Evolutionary conservation across 176 grass and related monocot species (phyloP), one percentile per base, ranked within the genome.

Genomic region (Avena sativa): DNA sequence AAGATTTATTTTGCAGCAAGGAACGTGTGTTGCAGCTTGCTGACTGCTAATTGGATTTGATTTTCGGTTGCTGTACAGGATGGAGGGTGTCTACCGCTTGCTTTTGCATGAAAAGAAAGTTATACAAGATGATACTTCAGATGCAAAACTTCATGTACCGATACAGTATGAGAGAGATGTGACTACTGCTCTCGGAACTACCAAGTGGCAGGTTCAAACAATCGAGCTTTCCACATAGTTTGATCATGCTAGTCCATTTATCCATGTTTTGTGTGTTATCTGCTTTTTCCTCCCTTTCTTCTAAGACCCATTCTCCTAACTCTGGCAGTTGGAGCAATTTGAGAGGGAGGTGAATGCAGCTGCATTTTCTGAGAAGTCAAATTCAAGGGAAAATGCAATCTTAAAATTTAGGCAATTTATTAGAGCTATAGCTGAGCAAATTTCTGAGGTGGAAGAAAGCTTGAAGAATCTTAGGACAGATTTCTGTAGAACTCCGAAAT

Each of bases 351-450:
- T 97, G 14, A 87, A 92, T 84, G 88, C 89, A 70, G 95, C 88
- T 72, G 71, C 87, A 88, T 85, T 91, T 38, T 91, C 86, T 81
- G 82, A 94, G 59, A 94, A 82, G 58, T 92, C 90, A 86, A 97
- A 86, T 90, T 94, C 95, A 74, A 94, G 95, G 77, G 88, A 94
- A 79, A 94, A 94, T 94, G 88, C 95, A 71, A 92, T 97, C 50
- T 94, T 79, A 25, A 94, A 97, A 82, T 97, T 97, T 47, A 91
- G 89, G 72, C 90, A 97, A 76, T 97, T 97, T 71, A 92, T 93
- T 73, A 87, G 78, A 82, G 95, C 95, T 78, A 88, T 94, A 84
- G 81, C 78, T 3, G 91, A 88, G 74, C 95, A 97, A 78, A 91
- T 97, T 88, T 55, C 53, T 78, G 88, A 86, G 76, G 87, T 94